A percentile compares a stretch with the other conserved stretches of the same genome.
These are phyloP conservation scores for Phytopythium chamaehyphon DNA, from an alignment of 352 stramenopile species.

Conservation along the genomic window DNA sequence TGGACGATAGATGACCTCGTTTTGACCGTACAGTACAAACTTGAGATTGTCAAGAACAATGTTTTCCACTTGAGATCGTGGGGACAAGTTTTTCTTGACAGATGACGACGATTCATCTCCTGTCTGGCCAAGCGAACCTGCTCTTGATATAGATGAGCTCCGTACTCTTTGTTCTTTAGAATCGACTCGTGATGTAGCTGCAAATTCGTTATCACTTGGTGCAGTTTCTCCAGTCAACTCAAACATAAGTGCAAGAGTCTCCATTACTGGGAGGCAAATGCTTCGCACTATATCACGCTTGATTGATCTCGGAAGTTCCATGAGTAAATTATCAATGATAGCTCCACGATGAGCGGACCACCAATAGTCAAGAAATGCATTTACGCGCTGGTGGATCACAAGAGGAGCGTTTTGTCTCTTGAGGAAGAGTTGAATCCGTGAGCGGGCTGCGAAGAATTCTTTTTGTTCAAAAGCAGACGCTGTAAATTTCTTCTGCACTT, in stretches of 20 bases:
- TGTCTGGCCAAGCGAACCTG: too few relatives aligned
- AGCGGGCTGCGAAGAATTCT: constrained; percentile 54
- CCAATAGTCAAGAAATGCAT: constrained; percentile 69
- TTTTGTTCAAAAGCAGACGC: constrained; percentile 64
- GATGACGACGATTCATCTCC: too few relatives aligned
- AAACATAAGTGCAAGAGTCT: constrained; percentile 37
- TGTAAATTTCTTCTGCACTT: constrained; percentile 63
- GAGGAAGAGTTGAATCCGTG: constrained; percentile 58
- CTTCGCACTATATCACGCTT: constrained; percentile 55
- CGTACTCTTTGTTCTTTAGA: neutral
- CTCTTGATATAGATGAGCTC: too few relatives aligned
- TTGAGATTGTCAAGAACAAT: constrained; percentile 50
- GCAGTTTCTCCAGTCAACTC: neutral
- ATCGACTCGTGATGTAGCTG: neutral
- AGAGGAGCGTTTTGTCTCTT: constrained; percentile 52
- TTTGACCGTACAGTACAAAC: constrained; percentile 59
- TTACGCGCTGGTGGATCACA: constrained; percentile 49
- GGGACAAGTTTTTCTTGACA: constrained; percentile 2
- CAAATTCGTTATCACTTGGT: neutral
- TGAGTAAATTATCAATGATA: constrained; percentile 52
- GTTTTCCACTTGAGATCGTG: constrained; percentile 32
- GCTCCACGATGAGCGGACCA: constrained; percentile 60
- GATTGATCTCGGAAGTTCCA: constrained; percentile 46
- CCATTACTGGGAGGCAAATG: constrained; percentile 47
- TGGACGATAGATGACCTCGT: constrained; percentile 52